Conservation (phyloP, 2,329 filamentous ascomycete species). For the Talaromyces pinophilus region DNA sequence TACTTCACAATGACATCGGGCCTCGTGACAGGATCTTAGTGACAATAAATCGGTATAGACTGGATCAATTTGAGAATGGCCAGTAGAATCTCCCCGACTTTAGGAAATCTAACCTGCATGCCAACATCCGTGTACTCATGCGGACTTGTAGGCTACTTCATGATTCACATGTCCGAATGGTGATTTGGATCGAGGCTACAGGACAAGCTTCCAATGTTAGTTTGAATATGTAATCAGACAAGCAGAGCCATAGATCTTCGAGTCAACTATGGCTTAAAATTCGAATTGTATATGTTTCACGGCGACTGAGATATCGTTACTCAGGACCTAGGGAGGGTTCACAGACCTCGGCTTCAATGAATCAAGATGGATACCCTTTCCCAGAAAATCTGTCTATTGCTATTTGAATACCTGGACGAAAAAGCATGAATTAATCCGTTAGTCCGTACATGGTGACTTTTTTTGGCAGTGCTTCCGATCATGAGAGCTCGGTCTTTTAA, state of each 20-base stretch:
- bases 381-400: not conserved
- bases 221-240: not conserved
- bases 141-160: not conserved
- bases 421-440: not conserved
- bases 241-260: not conserved
- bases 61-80: not conserved
- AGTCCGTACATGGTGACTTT: not conserved
- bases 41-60: not conserved
- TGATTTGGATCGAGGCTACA: not conserved
- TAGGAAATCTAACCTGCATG: not conserved
- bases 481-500: not conserved
- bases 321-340: not conserved
- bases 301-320: not conserved
- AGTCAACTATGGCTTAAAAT: not conserved
- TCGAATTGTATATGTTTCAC: not conserved
- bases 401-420: not conserved
- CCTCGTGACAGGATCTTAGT: not conserved
- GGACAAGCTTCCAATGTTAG: not conserved
- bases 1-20: not conserved
- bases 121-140: not conserved
- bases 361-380: not conserved
- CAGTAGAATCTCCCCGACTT: not conserved
- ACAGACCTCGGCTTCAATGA: not conserved
- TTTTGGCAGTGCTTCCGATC: not conserved
- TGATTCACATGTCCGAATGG: not conserved